Percentiles rank a stretch among this genome's conserved stretches.
Evolutionary conservation across 176 grass and related monocot species (phyloP).

Genomic region (Thinopyrum elongatum): DNA sequence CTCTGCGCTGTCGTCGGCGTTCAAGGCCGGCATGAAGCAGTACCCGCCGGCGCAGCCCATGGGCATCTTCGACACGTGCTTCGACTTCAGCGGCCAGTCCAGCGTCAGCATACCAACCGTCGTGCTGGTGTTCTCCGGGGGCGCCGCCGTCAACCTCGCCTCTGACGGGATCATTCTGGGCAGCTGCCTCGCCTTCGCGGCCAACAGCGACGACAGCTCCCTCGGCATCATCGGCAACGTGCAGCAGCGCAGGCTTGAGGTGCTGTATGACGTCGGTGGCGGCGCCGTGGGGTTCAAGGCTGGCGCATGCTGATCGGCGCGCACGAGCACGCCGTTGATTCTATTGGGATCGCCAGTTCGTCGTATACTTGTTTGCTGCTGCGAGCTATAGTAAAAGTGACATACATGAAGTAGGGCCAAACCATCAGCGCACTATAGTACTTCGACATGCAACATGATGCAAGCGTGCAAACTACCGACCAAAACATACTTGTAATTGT

Average conservation of each 20-base stretch:
- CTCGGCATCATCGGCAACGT: slow-evolving; percentile 54
- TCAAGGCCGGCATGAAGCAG: slow-evolving; percentile 41
- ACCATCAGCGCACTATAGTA: too few species aligned
- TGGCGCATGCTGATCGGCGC: too few species aligned
- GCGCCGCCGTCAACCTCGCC: slow-evolving; percentile 22
- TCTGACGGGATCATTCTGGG: slow-evolving; percentile 31
- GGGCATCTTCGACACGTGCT: slow-evolving; percentile 47
- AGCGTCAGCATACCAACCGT: slow-evolving; percentile 23
- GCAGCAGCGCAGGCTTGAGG: slow-evolving; percentile 9
- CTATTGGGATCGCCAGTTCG: too few species aligned
- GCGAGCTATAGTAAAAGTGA: too few species aligned
- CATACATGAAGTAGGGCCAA: too few species aligned
- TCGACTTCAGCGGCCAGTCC: slow-evolving; percentile 31
- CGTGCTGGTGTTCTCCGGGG: slow-evolving; percentile 30
- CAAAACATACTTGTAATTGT: too few species aligned
- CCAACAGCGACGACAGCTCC: not conserved
- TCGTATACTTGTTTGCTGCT: too few species aligned
- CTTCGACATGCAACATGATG: too few species aligned
- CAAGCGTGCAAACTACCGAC: too few species aligned
- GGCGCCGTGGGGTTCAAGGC: too few species aligned
- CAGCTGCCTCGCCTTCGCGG: slow-evolving; percentile 63
- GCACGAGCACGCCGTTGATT: too few species aligned
- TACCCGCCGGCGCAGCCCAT: slow-evolving; percentile 18
- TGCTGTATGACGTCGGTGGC: too few species aligned
- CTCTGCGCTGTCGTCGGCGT: slow-evolving; percentile 52